Conservation (phyloP, 1,284 basidiomycete genomes). For the Sphaerobolus stellatus region DNA sequence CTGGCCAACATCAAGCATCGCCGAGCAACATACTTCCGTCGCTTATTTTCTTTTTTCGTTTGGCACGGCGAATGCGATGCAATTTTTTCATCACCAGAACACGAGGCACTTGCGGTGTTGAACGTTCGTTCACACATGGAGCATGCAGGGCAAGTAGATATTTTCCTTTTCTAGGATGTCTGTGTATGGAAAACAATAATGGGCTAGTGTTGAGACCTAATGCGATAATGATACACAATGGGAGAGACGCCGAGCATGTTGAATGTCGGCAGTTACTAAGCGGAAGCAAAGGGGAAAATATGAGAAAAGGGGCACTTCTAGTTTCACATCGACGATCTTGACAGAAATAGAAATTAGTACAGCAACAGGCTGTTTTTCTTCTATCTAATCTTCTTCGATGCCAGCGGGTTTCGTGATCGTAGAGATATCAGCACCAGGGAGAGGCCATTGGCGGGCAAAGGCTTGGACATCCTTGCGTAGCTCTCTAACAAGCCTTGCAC, state of each 20-base stretch:
- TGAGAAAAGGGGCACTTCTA: background rate
- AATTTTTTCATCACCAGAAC: no score
- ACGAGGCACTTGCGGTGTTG: no score
- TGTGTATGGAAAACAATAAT: no score
- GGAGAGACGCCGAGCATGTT: slow-evolving; percentile 10
- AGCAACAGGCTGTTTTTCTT: background rate
- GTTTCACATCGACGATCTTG: background rate
- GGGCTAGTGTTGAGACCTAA: slow-evolving; percentile 10
- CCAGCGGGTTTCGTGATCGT: slow-evolving; percentile 65
- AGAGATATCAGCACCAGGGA: slow-evolving; percentile 84
- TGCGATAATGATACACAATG: slow-evolving; percentile 9
- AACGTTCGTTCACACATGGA: no score
- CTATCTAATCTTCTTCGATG: slow-evolving; percentile 52
- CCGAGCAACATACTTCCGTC: background rate
- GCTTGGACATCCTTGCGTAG: slow-evolving; percentile 72
- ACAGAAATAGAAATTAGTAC: no score
- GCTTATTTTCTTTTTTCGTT: no score
- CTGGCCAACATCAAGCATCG: background rate
- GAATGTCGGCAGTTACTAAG: slow-evolving; percentile 6
- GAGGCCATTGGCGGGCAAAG: slow-evolving; percentile 87
- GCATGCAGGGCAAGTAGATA: no score
- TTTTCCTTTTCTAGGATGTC: no score
- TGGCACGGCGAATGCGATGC: no score
- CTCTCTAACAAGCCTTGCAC: slow-evolving; percentile 67
- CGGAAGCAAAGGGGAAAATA: background rate